These are phyloP conservation scores for Penicillium glabrum DNA, from an alignment of 2,329 filamentous ascomycete species.

Conservation along the genomic window DNA sequence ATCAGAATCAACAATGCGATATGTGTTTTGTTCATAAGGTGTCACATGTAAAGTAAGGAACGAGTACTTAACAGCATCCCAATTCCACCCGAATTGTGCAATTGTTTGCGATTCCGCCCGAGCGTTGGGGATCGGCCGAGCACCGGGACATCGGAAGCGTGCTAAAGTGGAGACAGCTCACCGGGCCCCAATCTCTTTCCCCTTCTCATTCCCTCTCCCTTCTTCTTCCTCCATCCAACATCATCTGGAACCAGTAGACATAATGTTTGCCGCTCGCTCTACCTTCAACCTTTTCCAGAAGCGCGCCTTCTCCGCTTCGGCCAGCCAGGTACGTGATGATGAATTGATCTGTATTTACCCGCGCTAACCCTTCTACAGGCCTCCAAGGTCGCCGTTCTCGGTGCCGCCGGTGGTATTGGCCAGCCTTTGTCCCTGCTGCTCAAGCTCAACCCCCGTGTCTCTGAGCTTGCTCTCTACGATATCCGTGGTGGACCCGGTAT, in stretches of 20 bases:
- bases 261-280: constrained; percentile 72
- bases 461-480: constrained; percentile 94
- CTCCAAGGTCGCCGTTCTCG: constrained; percentile 96
- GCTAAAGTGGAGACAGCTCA: constrained; percentile 9
- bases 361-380: constrained; percentile 56
- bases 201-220: constrained; percentile 8
- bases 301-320: constrained; percentile 78
- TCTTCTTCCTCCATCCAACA: constrained; percentile 16
- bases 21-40: neutral
- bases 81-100: neutral
- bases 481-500: constrained; percentile 90
- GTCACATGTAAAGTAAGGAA: neutral
- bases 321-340: constrained; percentile 64
- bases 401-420: constrained; percentile 96
- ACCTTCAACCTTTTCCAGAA: constrained; percentile 62
- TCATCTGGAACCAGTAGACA: constrained; percentile 33
- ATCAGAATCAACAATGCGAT: neutral
- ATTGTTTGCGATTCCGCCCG: constrained; percentile 1
- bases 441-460: constrained; percentile 96
- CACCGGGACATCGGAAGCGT: constrained; percentile 19
- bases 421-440: constrained; percentile 96
- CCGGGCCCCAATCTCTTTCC: constrained; percentile 13
- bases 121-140: constrained; percentile 12
- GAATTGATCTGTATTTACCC: constrained; percentile 1
- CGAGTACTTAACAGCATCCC: neutral